Base-by-base conservation (phyloP, 306 rosid genomes). In the Abrus precatorius region DNA sequence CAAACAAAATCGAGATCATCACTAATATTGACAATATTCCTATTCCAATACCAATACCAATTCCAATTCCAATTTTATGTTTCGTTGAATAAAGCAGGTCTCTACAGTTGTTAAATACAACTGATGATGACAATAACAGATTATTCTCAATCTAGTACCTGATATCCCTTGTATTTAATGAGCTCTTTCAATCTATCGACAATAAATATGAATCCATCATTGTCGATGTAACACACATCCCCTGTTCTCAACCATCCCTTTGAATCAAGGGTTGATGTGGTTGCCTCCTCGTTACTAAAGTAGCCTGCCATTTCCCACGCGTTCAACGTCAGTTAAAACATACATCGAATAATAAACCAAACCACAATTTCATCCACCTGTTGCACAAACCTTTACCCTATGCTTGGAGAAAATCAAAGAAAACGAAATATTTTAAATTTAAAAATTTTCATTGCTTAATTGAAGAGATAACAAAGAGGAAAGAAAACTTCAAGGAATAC, bases 201-300 rank as follows among this genome's bases (percentile, higher is more conserved):
- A 36, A 95, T 84, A 69, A 95, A 95, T 76, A 95, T 78, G 78
- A 85, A 93, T n/a, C 99, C 97, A 76, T 93, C 97, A 12, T 55
- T 86, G 64, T 95, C 97, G 8, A 95, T 81, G 77, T 86, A 93
- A 86, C 99, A 95, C 34, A 93, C 81, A 81, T 95, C 99, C 9
- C 99, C 97, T 7, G 99, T 93, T 85, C 89, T 95, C 74, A 95
- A 76, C 99, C 99, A 93, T 69, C 99, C 99, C 60, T 87, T 87
- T 13, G 97, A 83, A 71, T 85, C 92, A 48, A 95, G 84, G 7
- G 99, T 93, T 0, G 90, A 84, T 8, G 88, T 45, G 7, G 99
- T 95, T 6, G 99, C 97, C 76, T 90, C 97, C 59, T 74, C 86
- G 30, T 93, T 95, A 68, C 86, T 78, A 75, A 95, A 95, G 80